These are phyloP conservation scores for Myrmaecium sp. DNA, from an alignment of 2,329 filamentous ascomycete species.

Conservation along the genomic window DNA sequence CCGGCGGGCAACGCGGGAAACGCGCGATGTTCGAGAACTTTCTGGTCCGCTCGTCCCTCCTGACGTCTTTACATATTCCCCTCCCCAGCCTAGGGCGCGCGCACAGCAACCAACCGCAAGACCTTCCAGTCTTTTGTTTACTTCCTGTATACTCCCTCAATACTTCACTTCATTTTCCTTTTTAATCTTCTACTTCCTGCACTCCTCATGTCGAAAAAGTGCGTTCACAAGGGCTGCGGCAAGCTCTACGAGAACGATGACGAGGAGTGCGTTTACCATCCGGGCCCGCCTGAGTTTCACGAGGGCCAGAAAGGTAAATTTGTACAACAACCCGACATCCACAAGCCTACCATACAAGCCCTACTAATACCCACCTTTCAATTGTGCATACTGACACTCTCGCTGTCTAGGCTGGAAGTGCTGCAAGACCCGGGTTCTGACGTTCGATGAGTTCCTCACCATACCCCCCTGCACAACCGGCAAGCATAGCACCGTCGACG, in stretches of 20 bases:
- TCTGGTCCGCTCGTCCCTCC: too few relatives aligned
- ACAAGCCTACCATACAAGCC: conserved; percentile 4
- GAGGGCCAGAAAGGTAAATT: conserved; percentile 99
- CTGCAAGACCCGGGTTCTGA: conserved; percentile 91
- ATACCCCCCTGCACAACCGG: conserved; percentile 88
- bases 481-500: conserved; percentile 78
- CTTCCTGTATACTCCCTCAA: conserved; percentile 2
- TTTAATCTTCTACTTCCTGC: background rate
- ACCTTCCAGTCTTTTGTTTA: conserved; percentile 3
- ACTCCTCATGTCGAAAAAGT: conserved; percentile 57
- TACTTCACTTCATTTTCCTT: too few relatives aligned
- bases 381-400: conserved; percentile 1
- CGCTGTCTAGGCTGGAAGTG: conserved; percentile 77
- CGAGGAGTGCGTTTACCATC: conserved; percentile 81
- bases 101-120: conserved; percentile 8
- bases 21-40: too few relatives aligned
- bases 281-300: conserved; percentile 79
- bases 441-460: conserved; percentile 91
- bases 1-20: too few relatives aligned
- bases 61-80: background rate
- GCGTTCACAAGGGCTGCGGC: conserved; percentile 89
- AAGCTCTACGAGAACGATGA: conserved; percentile 70
- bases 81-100: background rate
- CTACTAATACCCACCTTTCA: background rate
- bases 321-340: conserved; percentile 10